A percentile compares a stretch with the other conserved stretches of the same genome.
Conservation (phyloP, 164 flowering plant species). For the Magnolia changhungtana region DNA sequence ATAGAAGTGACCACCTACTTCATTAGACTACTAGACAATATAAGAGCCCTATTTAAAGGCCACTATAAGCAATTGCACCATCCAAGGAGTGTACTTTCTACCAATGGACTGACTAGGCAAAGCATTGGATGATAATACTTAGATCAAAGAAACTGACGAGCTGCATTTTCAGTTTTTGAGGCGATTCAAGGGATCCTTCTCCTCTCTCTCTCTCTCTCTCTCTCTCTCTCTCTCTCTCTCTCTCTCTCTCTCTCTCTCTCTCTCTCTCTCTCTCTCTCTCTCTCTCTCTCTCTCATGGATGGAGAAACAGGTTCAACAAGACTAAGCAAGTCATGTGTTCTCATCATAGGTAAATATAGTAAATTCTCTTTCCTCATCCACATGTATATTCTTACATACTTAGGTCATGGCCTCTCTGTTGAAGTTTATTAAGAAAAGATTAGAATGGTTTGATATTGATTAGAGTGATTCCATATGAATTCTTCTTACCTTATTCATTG, state of each 20-base stretch:
- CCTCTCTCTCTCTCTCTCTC: no score
- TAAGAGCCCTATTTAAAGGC: background rate
- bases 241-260: background rate
- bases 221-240: no score
- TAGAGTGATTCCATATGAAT: no score
- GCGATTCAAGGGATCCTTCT: background rate
- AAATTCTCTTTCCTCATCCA: background rate
- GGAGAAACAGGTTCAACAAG: constrained; percentile 27
- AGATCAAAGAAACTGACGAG: background rate
- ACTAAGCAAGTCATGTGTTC: constrained; percentile 60
- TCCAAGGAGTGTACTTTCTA: background rate
- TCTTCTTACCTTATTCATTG: no score
- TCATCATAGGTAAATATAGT: constrained; percentile 60
- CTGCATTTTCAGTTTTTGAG: background rate
- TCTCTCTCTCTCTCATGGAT: constrained; percentile 29
- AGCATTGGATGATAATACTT: background rate
- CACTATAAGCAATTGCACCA: background rate
- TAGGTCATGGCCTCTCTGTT: no score
- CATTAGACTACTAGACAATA: no score
- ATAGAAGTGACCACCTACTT: no score
- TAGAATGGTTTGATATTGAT: no score
- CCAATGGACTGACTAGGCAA: background rate
- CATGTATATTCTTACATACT: background rate
- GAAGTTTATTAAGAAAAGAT: no score
- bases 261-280: background rate